Base-by-base conservation (phyloP, 352 stramenopile genomes). In the Elongisporangium prolatum region DNA sequence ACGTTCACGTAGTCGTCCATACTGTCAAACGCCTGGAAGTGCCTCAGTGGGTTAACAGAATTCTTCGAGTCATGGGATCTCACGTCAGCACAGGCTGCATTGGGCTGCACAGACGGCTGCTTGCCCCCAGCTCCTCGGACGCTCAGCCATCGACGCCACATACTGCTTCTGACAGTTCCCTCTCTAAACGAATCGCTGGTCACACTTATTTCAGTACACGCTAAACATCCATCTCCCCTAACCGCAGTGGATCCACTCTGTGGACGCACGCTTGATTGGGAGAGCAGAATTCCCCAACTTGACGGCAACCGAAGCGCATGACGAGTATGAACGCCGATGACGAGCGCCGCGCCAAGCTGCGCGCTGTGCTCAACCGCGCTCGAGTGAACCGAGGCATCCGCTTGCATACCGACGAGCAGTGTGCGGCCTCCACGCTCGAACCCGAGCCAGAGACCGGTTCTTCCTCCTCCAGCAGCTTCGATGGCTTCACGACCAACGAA, bases 1-100 rank as follows among this genome's bases (percentile, higher is more conserved):
- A 68, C 68, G 54, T 86, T 68, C 51, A 92, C 67, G 63, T 90
- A 92, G 52, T 84, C 68, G 52, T 89, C 74, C 80, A 92, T 90
- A 54, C 68, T 71, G 18, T 8, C 34, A 59, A 90, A 92, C n/a
- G 64, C 71, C 16, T 72, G 65, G 49, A 92, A 92, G 55, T 92
- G 83, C 44, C 70, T 63, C 60, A 71, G 75, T 0, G 75, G 67
- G 47, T 74, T 75, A 9, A 56, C 21, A 50, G 34, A 17, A n/a
- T 25, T 48, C 11, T 44, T 25, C 13, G 24, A 4, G 11, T 40
- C 48, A 17, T 50, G 34, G 16, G 60, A 20, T n/a, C 5, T n/a
- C 53, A 21, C 16, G 21, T 59, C 49, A 37, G 11, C 11, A 44
- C 10, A 9, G 10, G 34, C 34, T 3, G 34, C 5, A 9, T 44